Percentiles rank a stretch among this genome's conserved stretches.
Conservation (phyloP, 2,329 filamentous ascomycete genomes). For the Parafenestella ontariensis region DNA sequence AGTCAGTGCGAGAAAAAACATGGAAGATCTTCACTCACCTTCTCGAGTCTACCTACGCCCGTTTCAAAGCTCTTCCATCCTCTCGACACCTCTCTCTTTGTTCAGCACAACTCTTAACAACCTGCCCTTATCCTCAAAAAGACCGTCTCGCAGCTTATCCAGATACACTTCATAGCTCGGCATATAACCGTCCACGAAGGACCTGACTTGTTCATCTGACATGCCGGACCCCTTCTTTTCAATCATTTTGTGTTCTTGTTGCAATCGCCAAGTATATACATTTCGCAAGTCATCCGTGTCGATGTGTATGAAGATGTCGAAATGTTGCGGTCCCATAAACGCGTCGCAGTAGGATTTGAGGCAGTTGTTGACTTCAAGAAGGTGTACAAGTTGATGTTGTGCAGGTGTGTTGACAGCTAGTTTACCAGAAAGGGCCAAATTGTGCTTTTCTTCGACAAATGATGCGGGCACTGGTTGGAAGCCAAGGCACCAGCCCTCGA, state of each 20-base stretch:
- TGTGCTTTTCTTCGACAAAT: constrained; percentile 62
- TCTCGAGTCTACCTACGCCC: background rate
- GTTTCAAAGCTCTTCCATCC: constrained; percentile 41
- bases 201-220: constrained; percentile 78
- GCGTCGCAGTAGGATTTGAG: constrained; percentile 60
- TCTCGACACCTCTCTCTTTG: constrained; percentile 53
- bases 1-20: background rate
- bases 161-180: constrained; percentile 66
- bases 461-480: constrained; percentile 71
- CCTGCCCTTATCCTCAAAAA: constrained; percentile 55
- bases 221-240: constrained; percentile 75
- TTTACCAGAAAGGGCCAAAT: constrained; percentile 59
- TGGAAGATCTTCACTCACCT: background rate
- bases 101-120: constrained; percentile 61
- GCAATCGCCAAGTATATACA: constrained; percentile 83
- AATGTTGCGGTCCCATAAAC: constrained; percentile 50
- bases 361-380: constrained; percentile 66
- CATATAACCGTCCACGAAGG: constrained; percentile 72
- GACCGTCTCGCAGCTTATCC: constrained; percentile 56
- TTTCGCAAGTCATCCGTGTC: constrained; percentile 76
- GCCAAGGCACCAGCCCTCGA: constrained; percentile 92
- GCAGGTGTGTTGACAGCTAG: constrained; percentile 56
- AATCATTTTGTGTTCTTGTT: constrained; percentile 79
- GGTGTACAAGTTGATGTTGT: constrained; percentile 61
- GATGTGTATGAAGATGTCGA: constrained; percentile 71